Conservation (phyloP, 257 asterid species). For the Solanum pinnatisectum region DNA sequence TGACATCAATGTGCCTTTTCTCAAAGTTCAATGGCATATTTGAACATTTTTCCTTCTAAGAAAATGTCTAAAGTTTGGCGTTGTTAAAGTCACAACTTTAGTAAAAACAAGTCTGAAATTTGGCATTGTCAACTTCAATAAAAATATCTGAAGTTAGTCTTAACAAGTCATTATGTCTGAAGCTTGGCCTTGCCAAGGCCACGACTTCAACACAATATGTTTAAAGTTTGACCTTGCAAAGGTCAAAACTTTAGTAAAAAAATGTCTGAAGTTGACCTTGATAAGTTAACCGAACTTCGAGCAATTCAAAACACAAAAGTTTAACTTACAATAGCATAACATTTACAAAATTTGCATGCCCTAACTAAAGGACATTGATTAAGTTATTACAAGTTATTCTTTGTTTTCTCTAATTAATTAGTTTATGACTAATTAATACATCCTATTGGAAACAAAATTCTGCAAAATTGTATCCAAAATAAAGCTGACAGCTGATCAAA, state of each 20-base stretch:
- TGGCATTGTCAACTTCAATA: not conserved
- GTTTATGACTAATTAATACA: not conserved
- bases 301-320: not conserved
- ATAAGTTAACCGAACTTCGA: not conserved
- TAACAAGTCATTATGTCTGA: not conserved
- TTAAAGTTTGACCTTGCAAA: not conserved
- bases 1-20: too few relatives aligned
- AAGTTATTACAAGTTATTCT: not conserved
- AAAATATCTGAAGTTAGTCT: not conserved
- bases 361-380: not conserved
- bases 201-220: not conserved
- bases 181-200: not conserved
- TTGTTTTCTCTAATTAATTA: not conserved
- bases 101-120: not conserved
- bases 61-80: not conserved
- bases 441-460: not conserved
- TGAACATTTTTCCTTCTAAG: too few relatives aligned
- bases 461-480: conserved; percentile 20
- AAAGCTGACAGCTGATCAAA: conserved; percentile 12
- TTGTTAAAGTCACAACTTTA: not conserved
- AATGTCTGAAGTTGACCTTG: not conserved
- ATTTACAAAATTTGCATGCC: not conserved
- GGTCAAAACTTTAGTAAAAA: not conserved
- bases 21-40: too few relatives aligned
- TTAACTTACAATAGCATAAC: not conserved